Evolutionary conservation across 2,329 filamentous ascomycete species (phyloP).

Genomic region (Fusarium chaquense): DNA sequence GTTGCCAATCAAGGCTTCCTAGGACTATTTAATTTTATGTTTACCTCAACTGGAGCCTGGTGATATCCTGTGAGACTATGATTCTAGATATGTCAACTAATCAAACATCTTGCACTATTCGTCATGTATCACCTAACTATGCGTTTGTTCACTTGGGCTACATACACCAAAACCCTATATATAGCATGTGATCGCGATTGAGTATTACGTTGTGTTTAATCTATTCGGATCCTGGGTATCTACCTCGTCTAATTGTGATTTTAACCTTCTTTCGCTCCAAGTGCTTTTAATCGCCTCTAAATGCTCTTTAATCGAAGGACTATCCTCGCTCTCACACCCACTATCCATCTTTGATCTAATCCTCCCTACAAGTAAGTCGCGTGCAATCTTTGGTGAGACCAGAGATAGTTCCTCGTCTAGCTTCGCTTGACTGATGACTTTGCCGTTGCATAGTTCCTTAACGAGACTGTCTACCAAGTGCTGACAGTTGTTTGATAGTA

Average conservation of each 20-base stretch:
- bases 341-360: conserved; percentile 39
- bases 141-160: not conserved
- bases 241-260: not conserved
- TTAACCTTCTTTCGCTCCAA: conserved; percentile 14
- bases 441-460: conserved; percentile 46
- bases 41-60: not conserved
- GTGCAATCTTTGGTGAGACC: conserved; percentile 40
- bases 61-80: not conserved
- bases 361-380: conserved; percentile 39
- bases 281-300: conserved; percentile 32
- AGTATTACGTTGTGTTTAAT: not conserved
- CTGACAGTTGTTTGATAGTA: conserved; percentile 45
- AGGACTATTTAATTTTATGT: conserved; percentile 20
- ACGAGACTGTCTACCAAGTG: conserved; percentile 43
- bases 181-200: not conserved
- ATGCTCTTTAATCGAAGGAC: conserved; percentile 40
- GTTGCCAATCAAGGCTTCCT: not conserved
- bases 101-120: too few species aligned
- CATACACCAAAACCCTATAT: not conserved
- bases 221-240: not conserved
- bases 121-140: too few species aligned
- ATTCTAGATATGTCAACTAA: not conserved
- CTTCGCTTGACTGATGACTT: conserved; percentile 44
- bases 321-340: conserved; percentile 38
- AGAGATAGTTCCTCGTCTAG: conserved; percentile 41